Conservation (phyloP, 73 alveolate genomes). For the Tetrahymena borealis region DNA sequence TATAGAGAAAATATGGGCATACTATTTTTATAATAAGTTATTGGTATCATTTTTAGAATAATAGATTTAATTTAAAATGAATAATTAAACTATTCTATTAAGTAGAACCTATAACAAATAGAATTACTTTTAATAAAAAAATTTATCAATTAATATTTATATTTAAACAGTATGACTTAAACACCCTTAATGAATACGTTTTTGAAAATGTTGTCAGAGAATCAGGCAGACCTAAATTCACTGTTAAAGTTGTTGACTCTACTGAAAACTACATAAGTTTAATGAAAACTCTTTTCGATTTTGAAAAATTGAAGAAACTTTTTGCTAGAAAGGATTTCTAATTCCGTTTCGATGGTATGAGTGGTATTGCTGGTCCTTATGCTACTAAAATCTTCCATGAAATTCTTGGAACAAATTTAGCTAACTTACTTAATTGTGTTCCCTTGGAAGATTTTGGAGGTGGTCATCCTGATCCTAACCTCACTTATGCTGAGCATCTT, state of each 20-base stretch:
- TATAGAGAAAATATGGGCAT: too few species aligned
- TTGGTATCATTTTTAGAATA: too few species aligned
- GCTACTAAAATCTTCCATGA: conserved; percentile 79
- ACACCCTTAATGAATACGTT: conserved; percentile 51
- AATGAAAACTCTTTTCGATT: conserved; percentile 85
- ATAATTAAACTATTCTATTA: too few species aligned
- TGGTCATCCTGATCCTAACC: conserved; percentile 98
- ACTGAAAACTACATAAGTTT: conserved; percentile 82
- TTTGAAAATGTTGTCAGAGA: conserved; percentile 38
- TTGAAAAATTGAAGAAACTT: conserved; percentile 75
- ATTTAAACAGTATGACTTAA: neutral
- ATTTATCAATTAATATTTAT: neutral
- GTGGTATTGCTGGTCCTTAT: conserved; percentile 98
- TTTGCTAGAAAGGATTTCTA: conserved; percentile 81
- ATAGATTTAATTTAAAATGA: too few species aligned
- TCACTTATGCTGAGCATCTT: conserved; percentile 88
- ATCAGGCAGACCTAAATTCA: conserved; percentile 29
- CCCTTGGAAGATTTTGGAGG: conserved; percentile 95
- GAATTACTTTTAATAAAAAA: neutral
- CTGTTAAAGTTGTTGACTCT: conserved; percentile 71
- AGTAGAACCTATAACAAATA: too few species aligned
- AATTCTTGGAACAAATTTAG: conserved; percentile 74
- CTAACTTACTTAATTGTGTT: conserved; percentile 59
- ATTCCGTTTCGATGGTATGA: conserved; percentile 90
- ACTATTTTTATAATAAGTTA: too few species aligned